Evolutionary conservation across 2,329 filamentous ascomycete species (phyloP).

Genomic region (Elsinoe batatas): DNA sequence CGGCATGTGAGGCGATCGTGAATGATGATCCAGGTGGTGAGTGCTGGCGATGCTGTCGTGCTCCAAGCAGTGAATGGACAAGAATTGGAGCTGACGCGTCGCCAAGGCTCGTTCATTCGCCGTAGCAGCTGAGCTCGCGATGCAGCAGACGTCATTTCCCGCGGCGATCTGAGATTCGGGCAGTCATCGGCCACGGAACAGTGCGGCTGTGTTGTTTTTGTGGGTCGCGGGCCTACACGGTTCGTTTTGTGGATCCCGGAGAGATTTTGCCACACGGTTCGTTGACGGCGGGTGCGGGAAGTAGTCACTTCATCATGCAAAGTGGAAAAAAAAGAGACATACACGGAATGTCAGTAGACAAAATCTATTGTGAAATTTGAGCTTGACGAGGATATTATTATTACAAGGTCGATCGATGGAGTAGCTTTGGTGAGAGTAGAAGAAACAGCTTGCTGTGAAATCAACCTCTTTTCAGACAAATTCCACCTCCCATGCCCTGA

Average conservation of each 20-base stretch:
- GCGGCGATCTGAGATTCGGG: slow-evolving; percentile 8
- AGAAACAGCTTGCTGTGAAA: too few relatives aligned
- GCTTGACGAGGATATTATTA: background rate
- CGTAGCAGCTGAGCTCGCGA: background rate
- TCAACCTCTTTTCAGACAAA: too few relatives aligned
- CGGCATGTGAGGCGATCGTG: too few relatives aligned
- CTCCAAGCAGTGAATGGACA: too few relatives aligned
- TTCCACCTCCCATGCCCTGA: too few relatives aligned
- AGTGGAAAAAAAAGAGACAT: background rate
- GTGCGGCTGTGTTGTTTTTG: too few relatives aligned
- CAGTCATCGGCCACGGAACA: background rate
- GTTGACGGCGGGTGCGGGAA: background rate
- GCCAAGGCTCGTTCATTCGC: too few relatives aligned
- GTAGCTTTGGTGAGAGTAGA: too few relatives aligned
- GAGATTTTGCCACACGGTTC: slow-evolving; percentile 1
- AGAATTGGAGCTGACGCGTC: too few relatives aligned
- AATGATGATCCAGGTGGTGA: too few relatives aligned
- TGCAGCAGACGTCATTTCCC: slow-evolving; percentile 2
- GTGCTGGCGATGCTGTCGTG: too few relatives aligned
- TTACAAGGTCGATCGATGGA: background rate
- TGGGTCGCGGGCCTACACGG: too few relatives aligned
- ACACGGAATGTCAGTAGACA: background rate
- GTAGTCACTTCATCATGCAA: background rate
- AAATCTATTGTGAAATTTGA: background rate
- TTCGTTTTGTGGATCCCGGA: background rate